phyloP scores from a whole-genome alignment of 495 filamentous ascomycete genomes.

The Neurospora sp. region DNA sequence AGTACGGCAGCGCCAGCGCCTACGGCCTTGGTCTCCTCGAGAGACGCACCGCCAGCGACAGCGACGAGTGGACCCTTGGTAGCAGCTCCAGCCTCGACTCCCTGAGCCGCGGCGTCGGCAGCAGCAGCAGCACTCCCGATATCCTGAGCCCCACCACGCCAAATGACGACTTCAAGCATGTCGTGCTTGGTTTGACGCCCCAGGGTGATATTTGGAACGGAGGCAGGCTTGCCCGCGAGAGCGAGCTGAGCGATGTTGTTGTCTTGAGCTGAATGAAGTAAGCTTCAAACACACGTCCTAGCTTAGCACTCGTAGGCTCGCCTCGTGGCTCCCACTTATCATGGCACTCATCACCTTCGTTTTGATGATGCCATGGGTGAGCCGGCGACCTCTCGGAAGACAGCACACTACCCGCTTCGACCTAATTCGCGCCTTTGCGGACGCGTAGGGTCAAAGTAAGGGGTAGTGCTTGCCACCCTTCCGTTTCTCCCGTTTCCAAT shows the following conservation, averaged over 20 bases:
- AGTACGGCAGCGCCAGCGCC: conserved; percentile 15
- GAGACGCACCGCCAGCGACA: conserved; percentile 14
- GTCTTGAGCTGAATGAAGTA: conserved; percentile 12
- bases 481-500: neutral
- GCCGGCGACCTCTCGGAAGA: neutral
- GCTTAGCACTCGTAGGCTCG: neutral
- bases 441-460: neutral
- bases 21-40: conserved; percentile 26
- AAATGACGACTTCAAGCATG: conserved; percentile 15
- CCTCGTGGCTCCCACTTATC: neutral
- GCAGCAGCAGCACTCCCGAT: conserved; percentile 25
- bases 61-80: conserved; percentile 39
- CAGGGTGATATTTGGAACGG: conserved; percentile 24
- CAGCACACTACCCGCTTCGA: neutral
- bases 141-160: conserved; percentile 31
- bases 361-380: neutral
- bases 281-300: neutral
- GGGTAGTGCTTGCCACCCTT: neutral
- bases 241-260: conserved; percentile 22
- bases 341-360: neutral
- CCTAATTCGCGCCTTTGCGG: neutral
- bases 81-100: conserved; percentile 29
- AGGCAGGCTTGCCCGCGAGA: conserved; percentile 12
- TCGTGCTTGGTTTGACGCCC: conserved; percentile 12
- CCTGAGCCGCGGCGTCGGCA: conserved; percentile 27